phyloP scores from a whole-genome alignment of 2,329 filamentous ascomycete species.

The Nemania diffusa region DNA sequence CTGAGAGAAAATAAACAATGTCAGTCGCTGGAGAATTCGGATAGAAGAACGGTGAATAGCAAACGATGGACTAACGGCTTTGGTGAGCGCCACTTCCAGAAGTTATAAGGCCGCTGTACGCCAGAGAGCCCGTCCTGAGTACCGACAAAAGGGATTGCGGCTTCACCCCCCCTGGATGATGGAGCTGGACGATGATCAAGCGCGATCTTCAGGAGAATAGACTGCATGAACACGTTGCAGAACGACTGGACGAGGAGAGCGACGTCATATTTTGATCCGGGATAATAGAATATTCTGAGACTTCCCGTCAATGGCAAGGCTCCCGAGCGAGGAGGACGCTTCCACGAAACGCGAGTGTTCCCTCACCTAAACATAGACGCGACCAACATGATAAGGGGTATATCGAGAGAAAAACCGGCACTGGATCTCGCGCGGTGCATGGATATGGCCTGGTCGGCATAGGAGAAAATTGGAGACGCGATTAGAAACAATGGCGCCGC shows the following conservation, averaged over 20 bases:
- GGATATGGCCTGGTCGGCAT: conserved; percentile 72
- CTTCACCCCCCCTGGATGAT: conserved; percentile 69
- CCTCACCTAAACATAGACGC: conserved; percentile 71
- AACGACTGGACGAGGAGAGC: conserved; percentile 72
- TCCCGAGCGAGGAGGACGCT: background rate
- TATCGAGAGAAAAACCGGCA: conserved; percentile 76
- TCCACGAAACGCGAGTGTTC: conserved; percentile 21
- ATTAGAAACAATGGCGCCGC: conserved; percentile 72
- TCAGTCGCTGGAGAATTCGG: conserved; percentile 39
- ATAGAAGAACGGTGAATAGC: background rate
- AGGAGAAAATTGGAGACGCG: conserved; percentile 71
- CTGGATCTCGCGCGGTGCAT: conserved; percentile 73
- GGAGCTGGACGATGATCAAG: conserved; percentile 73
- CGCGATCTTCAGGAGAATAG: conserved; percentile 72
- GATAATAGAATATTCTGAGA: conserved; percentile 75
- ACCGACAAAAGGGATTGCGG: conserved; percentile 70
- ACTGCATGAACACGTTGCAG: conserved; percentile 72
- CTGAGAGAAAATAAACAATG: conserved; percentile 53
- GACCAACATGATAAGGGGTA: conserved; percentile 77
- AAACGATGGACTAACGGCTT: conserved; percentile 66
- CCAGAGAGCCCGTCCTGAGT: conserved; percentile 54
- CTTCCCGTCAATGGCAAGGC: conserved; percentile 20
- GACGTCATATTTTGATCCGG: conserved; percentile 71
- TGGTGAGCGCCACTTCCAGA: conserved; percentile 83
- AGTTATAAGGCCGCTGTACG: conserved; percentile 73